Evolutionary conservation across 176 grass and related monocot genomes (phyloP).

Genomic region (Dactylis glomerata): DNA sequence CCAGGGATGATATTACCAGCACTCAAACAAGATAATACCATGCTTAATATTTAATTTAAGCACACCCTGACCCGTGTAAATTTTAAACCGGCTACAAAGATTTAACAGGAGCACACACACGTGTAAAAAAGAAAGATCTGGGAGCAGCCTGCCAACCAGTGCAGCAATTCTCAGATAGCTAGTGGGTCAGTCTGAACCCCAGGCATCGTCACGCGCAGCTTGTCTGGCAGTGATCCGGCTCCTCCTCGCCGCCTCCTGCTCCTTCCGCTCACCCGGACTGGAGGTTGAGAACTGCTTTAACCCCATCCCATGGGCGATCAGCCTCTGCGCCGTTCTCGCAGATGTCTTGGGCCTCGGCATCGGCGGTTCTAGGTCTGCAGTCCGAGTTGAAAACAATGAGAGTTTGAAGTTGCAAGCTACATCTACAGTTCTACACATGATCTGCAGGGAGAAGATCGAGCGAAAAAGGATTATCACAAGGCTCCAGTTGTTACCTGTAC

Average conservation of each 20-base stretch:
- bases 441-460: background rate
- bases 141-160: background rate
- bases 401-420: background rate
- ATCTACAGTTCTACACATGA: background rate
- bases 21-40: background rate
- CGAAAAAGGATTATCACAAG: background rate
- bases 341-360: slow-evolving; percentile 80
- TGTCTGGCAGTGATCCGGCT: slow-evolving; percentile 57
- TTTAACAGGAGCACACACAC: background rate
- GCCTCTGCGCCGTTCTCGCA: slow-evolving; percentile 65
- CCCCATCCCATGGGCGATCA: slow-evolving; percentile 86
- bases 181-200: slow-evolving; percentile 70
- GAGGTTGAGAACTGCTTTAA: slow-evolving; percentile 50
- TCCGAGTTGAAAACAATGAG: background rate
- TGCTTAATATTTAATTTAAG: slow-evolving; percentile 3
- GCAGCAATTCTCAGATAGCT: background rate
- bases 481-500: slow-evolving; percentile 44
- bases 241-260: slow-evolving; percentile 78
- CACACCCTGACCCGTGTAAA: background rate
- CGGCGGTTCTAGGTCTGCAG: slow-evolving; percentile 82
- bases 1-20: background rate
- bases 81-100: background rate
- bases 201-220: slow-evolving; percentile 64
- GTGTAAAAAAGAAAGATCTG: background rate
- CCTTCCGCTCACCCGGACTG: slow-evolving; percentile 47